phyloP scores from a whole-genome alignment of 2,329 filamentous ascomycete genomes.

The Penicillium sp. region DNA sequence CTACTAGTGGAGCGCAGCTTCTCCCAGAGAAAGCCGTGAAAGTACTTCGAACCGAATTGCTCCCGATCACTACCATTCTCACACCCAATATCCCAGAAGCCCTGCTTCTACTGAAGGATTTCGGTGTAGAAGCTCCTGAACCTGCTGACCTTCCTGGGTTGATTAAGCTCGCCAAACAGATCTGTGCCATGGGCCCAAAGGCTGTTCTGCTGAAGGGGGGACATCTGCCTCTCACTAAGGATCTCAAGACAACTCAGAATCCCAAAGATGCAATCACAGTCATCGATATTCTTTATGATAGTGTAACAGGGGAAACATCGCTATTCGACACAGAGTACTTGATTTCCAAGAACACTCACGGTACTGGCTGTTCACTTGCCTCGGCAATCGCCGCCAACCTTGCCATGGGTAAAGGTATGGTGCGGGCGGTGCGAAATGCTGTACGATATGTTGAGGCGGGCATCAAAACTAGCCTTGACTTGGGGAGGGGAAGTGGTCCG shows the following conservation, averaged over 20 bases:
- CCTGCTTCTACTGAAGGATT: constrained; percentile 44
- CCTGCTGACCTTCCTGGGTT: constrained; percentile 65
- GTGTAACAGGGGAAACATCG: constrained; percentile 47
- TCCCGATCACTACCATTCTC: constrained; percentile 47
- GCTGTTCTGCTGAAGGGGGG: constrained; percentile 90
- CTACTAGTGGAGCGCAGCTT: constrained; percentile 49
- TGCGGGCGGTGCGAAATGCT: constrained; percentile 54
- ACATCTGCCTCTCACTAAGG: constrained; percentile 73
- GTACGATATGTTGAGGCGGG: constrained; percentile 62
- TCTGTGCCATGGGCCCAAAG: constrained; percentile 69
- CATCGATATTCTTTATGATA: constrained; percentile 74
- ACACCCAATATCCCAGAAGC: constrained; percentile 53
- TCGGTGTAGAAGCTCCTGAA: constrained; percentile 39
- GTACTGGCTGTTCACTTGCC: constrained; percentile 90
- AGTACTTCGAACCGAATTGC: constrained; percentile 40
- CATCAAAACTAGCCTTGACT: constrained; percentile 56
- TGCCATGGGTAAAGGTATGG: constrained; percentile 50
- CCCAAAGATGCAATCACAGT: constrained; percentile 65
- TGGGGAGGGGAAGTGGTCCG: constrained; percentile 62
- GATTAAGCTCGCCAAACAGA: constrained; percentile 63
- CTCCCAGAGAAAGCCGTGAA: constrained; percentile 45
- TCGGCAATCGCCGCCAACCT: constrained; percentile 68
- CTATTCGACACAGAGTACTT: constrained; percentile 71
- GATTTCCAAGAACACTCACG: constrained; percentile 79
- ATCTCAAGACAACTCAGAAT: constrained; percentile 58